phyloP scores from a whole-genome alignment of 495 filamentous ascomycete genomes.

The Poronia punctata region DNA sequence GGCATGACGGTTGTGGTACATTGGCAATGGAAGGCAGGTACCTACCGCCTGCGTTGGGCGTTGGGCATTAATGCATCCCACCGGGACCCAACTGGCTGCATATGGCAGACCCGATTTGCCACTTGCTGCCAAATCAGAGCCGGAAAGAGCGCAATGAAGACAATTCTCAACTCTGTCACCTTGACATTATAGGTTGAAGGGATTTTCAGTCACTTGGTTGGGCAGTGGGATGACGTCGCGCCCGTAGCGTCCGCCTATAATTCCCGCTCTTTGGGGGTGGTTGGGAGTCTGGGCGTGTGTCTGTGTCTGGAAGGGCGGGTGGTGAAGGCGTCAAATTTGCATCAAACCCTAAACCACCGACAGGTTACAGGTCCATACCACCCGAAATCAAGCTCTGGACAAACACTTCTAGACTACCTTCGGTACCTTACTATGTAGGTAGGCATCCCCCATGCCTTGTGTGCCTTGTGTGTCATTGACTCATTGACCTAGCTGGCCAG shows the following conservation, averaged over 20 bases:
- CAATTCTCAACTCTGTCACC: neutral
- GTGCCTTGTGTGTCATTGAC: too few species aligned
- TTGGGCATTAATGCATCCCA: constrained; percentile 13
- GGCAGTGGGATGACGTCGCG: constrained; percentile 14
- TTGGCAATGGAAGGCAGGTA: constrained; percentile 6
- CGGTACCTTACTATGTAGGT: too few species aligned
- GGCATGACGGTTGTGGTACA: too few species aligned
- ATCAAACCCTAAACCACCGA: too few species aligned
- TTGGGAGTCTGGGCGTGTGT: neutral
- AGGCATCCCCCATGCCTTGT: too few species aligned
- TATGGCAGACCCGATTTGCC: constrained; percentile 10
- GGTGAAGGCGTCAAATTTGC: too few species aligned
- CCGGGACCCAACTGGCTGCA: constrained; percentile 5
- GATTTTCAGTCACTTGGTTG: constrained; percentile 2
- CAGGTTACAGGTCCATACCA: too few species aligned
- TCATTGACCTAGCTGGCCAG: too few species aligned
- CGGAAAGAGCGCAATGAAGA: neutral
- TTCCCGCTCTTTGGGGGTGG: neutral
- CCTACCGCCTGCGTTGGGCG: constrained; percentile 5
- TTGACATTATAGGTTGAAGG: neutral
- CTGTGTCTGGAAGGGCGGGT: neutral
- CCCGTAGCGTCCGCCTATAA: constrained; percentile 9
- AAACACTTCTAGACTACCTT: too few species aligned
- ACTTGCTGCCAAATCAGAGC: constrained; percentile 11
- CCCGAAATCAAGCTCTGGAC: too few species aligned